phyloP scores from a whole-genome alignment of 176 grass and related monocot genomes.

The Paspalum notatum region DNA sequence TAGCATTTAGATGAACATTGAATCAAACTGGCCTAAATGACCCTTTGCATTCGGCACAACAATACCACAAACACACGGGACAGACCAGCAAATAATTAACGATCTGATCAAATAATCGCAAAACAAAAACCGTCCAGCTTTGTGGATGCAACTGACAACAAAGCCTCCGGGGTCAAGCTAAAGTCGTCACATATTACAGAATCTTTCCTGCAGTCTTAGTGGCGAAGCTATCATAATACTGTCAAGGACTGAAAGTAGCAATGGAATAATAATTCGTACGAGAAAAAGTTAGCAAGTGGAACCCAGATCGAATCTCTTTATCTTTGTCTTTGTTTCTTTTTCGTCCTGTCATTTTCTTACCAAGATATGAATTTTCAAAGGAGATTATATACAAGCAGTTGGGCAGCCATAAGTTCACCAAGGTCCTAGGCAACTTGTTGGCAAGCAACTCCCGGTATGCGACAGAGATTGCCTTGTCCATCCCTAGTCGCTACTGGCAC shows the following conservation, averaged over 20 bases:
- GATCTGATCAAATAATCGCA: not conserved
- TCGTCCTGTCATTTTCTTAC: not conserved
- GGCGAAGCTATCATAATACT: not conserved
- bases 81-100: not conserved
- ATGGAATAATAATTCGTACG: not conserved
- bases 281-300: slow-evolving; percentile 21
- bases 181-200: not conserved
- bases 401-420: no score
- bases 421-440: no score
- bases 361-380: not conserved
- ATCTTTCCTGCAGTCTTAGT: slow-evolving; percentile 8
- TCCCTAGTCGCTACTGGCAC: no score
- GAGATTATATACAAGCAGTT: no score
- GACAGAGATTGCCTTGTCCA: no score
- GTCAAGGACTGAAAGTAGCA: not conserved
- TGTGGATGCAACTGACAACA: no score
- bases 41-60: no score
- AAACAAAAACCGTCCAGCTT: not conserved
- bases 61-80: no score
- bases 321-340: not conserved
- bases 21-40: no score
- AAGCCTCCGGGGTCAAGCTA: slow-evolving; percentile 1
- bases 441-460: no score
- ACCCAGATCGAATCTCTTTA: slow-evolving; percentile 1
- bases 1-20: no score